phyloP scores from a whole-genome alignment of 2,329 filamentous ascomycete species.

The Claviceps africana region DNA sequence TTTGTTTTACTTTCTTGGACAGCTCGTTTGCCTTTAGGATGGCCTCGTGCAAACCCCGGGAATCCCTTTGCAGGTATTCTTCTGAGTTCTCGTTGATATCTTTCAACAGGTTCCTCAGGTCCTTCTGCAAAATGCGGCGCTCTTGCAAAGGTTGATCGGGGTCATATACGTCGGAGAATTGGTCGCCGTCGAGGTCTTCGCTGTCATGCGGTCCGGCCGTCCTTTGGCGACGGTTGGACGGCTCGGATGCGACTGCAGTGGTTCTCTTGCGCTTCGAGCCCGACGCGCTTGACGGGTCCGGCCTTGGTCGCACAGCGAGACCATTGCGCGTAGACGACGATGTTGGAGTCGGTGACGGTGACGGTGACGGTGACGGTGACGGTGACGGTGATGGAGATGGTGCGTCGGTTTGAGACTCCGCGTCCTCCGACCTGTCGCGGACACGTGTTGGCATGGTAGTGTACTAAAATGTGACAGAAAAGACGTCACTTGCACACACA shows the following conservation, averaged over 20 bases:
- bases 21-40: slow-evolving; percentile 52
- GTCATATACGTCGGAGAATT: slow-evolving; percentile 46
- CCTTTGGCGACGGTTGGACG: slow-evolving; percentile 11
- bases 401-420: slow-evolving; percentile 8
- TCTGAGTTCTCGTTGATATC: slow-evolving; percentile 52
- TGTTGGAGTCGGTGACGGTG: slow-evolving; percentile 8
- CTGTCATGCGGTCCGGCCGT: slow-evolving; percentile 8
- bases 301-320: slow-evolving; percentile 15
- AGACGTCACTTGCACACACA: too few species aligned
- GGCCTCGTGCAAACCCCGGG: slow-evolving; percentile 49
- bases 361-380: slow-evolving; percentile 9
- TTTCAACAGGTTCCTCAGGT: slow-evolving; percentile 53
- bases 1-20: slow-evolving; percentile 64
- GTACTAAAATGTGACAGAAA: background rate
- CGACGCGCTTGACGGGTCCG: slow-evolving; percentile 10
- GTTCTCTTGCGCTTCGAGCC: slow-evolving; percentile 20
- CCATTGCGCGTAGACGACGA: slow-evolving; percentile 10
- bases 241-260: slow-evolving; percentile 11
- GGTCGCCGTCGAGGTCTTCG: slow-evolving; percentile 6
- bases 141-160: slow-evolving; percentile 68
- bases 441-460: slow-evolving; percentile 14
- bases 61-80: slow-evolving; percentile 54
- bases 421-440: slow-evolving; percentile 8
- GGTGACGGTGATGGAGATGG: slow-evolving; percentile 10
- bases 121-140: slow-evolving; percentile 55